Percentiles rank a stretch among this genome's conserved stretches.
Conservation (phyloP, 2,329 filamentous ascomycete genomes). For the Alternaria sp. region DNA sequence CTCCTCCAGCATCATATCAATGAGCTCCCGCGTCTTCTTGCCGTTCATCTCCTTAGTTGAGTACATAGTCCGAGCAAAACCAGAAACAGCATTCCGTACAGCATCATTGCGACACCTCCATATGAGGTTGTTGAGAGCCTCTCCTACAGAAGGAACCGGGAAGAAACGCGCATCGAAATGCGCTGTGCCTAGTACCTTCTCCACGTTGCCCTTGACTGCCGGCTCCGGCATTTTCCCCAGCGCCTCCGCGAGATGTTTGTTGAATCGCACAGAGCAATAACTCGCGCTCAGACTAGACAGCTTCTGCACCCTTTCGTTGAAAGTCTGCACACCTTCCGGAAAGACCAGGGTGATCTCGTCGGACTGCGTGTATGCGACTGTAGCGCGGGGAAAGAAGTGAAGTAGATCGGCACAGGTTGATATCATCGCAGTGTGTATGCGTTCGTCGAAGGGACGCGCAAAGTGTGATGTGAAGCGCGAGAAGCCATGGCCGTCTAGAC, state of each 20-base stretch:
- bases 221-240: conserved; percentile 30
- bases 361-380: conserved; percentile 46
- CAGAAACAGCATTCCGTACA: conserved; percentile 39
- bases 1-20: conserved; percentile 36
- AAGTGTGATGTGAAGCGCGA: conserved; percentile 43
- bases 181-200: conserved; percentile 29
- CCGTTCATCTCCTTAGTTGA: conserved; percentile 36
- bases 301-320: conserved; percentile 44
- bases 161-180: conserved; percentile 46
- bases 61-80: conserved; percentile 41
- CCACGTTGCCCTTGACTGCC: conserved; percentile 23
- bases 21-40: conserved; percentile 33
- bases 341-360: conserved; percentile 48
- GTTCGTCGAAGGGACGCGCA: conserved; percentile 40
- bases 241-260: conserved; percentile 28
- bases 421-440: conserved; percentile 45
- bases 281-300: conserved; percentile 39
- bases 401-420: conserved; percentile 37
- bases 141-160: conserved; percentile 33
- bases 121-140: conserved; percentile 42
- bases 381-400: conserved; percentile 38
- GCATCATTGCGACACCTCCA: conserved; percentile 46
- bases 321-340: conserved; percentile 36
- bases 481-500: conserved; percentile 45
- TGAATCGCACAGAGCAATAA: conserved; percentile 41